Conservation (phyloP, 2,329 filamentous ascomycete species). For the Xylaria sp. region DNA sequence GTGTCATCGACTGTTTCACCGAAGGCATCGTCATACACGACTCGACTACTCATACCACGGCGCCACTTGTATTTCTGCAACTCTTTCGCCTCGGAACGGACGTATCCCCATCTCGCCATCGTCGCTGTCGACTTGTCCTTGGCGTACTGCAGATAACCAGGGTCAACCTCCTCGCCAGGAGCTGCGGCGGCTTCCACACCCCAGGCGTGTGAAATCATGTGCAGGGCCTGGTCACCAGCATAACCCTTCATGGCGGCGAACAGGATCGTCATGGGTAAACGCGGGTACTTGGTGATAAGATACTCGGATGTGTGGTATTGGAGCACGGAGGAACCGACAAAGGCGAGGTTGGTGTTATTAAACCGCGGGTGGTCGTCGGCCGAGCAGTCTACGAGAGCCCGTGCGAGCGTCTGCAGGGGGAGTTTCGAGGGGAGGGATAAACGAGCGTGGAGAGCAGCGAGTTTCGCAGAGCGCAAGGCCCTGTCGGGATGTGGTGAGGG, state of each 20-base stretch:
- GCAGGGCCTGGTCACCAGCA: constrained; percentile 67
- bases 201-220: constrained; percentile 75
- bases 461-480: constrained; percentile 73
- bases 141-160: constrained; percentile 79
- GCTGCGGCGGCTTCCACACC: constrained; percentile 83
- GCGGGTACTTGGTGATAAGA: constrained; percentile 82
- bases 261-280: constrained; percentile 81
- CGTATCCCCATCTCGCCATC: constrained; percentile 47
- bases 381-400: constrained; percentile 77
- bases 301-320: constrained; percentile 86
- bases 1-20: constrained; percentile 52
- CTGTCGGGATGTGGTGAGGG: constrained; percentile 67
- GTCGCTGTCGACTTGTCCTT: constrained; percentile 41
- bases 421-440: constrained; percentile 75
- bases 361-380: constrained; percentile 74
- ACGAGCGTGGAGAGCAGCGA: constrained; percentile 86
- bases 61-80: constrained; percentile 51
- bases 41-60: constrained; percentile 67
- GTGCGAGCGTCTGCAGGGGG: constrained; percentile 78
- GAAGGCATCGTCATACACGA: constrained; percentile 80
- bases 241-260: constrained; percentile 84
- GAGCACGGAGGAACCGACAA: constrained; percentile 76
- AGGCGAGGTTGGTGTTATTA: constrained; percentile 82
- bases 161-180: constrained; percentile 86
- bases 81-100: constrained; percentile 45